A percentile compares a stretch with the other conserved stretches of the same genome.
phyloP scores from a whole-genome alignment of 2,329 filamentous ascomycete species.

The Plectosphaerella plurivora region DNA sequence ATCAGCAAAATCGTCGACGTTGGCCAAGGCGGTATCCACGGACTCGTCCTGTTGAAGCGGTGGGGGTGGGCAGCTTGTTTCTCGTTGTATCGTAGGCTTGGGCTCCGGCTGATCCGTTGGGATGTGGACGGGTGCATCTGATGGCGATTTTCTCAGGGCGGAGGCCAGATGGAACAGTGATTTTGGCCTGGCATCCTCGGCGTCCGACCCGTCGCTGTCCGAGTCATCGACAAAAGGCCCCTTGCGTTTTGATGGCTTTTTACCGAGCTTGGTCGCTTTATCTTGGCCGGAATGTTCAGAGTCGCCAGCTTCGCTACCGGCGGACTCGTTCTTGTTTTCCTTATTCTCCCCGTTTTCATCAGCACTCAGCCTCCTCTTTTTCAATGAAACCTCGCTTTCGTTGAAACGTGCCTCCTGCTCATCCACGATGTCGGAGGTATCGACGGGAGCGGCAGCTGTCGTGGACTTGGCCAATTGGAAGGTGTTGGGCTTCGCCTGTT shows the following conservation, averaged over 20 bases:
- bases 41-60: slow-evolving; percentile 24
- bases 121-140: neutral
- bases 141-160: no score
- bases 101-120: neutral
- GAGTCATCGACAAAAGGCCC: slow-evolving; percentile 72
- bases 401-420: slow-evolving; percentile 19
- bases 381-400: slow-evolving; percentile 29
- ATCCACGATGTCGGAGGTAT: neutral
- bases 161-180: no score
- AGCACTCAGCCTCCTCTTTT: slow-evolving; percentile 36
- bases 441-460: slow-evolving; percentile 4
- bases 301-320: neutral
- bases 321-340: neutral
- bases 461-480: neutral
- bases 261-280: slow-evolving; percentile 3
- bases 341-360: slow-evolving; percentile 6
- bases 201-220: slow-evolving; percentile 34
- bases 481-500: neutral
- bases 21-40: slow-evolving; percentile 25
- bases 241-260: slow-evolving; percentile 21
- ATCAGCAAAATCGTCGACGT: slow-evolving; percentile 28
- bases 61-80: slow-evolving; percentile 10
- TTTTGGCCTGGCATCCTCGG: neutral
- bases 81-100: neutral
- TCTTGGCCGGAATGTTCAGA: neutral